Evolutionary conservation across 208 protist genomes (phyloP).

Genomic region (Trypanosoma boissoni): DNA sequence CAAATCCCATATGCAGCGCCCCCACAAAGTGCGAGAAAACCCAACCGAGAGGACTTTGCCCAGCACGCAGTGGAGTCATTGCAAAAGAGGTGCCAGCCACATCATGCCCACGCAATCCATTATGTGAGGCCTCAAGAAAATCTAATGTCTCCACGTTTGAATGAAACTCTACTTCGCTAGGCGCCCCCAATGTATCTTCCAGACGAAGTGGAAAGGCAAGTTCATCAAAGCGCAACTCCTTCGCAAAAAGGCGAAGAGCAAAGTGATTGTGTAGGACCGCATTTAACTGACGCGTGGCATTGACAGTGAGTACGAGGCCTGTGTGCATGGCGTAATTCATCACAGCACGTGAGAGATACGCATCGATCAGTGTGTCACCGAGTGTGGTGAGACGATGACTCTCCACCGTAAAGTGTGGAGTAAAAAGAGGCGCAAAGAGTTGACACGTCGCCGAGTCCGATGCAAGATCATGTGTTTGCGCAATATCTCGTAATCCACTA

Average conservation of each 20-base stretch:
- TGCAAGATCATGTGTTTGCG: conserved; percentile 9
- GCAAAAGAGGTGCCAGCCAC: conserved; percentile 73
- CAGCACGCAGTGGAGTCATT: conserved; percentile 43
- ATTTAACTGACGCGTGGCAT: conserved; percentile 50
- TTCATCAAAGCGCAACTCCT: conserved; percentile 62
- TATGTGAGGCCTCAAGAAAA: conserved; percentile 46
- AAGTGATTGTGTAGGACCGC: conserved; percentile 85
- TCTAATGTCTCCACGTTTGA: conserved; percentile 8
- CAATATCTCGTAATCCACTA: conserved; percentile 19
- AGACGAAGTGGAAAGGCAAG: conserved; percentile 35
- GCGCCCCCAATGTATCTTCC: not conserved
- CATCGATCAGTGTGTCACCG: conserved; percentile 66
- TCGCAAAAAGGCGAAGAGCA: conserved; percentile 63
- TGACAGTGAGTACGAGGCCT: conserved; percentile 51
- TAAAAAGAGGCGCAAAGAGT: conserved; percentile 43
- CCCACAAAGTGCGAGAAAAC: conserved; percentile 85
- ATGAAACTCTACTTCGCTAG: not conserved
- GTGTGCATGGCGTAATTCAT: conserved; percentile 42
- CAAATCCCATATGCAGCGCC: conserved; percentile 51
- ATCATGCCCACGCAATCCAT: conserved; percentile 35
- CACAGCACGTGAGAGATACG: conserved; percentile 52
- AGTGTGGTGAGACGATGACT: conserved; percentile 75
- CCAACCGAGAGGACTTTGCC: conserved; percentile 79
- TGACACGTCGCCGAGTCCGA: conserved; percentile 8
- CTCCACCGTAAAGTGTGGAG: conserved; percentile 53